These are phyloP conservation scores for Cairneyella variabilis DNA, from an alignment of 495 filamentous ascomycete species.

Conservation along the genomic window DNA sequence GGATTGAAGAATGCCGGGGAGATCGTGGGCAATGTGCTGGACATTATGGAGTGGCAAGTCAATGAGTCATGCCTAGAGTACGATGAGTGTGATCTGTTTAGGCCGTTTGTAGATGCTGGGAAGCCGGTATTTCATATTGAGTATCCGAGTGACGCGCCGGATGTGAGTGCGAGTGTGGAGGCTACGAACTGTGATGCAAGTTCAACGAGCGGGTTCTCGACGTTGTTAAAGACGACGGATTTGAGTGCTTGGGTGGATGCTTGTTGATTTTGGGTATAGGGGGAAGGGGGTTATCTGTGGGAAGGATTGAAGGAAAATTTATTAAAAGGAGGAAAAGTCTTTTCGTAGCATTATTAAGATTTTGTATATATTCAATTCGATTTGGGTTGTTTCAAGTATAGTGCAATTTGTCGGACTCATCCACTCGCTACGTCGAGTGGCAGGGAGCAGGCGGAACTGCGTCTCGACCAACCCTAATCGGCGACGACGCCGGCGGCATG, in stretches of 20 bases:
- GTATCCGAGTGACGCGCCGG: constrained; percentile 50
- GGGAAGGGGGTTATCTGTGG: no score
- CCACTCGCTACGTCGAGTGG: no score
- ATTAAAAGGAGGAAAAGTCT: no score
- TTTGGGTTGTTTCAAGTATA: no score
- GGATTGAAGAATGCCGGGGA: constrained; percentile 64
- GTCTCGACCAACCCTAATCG: no score
- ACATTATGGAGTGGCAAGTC: constrained; percentile 59
- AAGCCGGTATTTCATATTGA: constrained; percentile 76
- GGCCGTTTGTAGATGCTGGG: constrained; percentile 49
- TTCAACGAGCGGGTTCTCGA: constrained; percentile 47
- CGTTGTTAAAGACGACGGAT: constrained; percentile 59
- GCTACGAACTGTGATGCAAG: neutral
- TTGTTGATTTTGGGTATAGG: constrained; percentile 12
- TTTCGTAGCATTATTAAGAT: no score
- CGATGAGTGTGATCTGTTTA: constrained; percentile 52
- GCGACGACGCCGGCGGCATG: no score
- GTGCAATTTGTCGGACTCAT: no score
- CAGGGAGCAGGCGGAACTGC: no score
- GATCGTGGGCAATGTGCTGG: constrained; percentile 53
- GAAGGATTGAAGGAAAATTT: no score
- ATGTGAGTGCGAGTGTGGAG: constrained; percentile 20
- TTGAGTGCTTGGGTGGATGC: constrained; percentile 52
- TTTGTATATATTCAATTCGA: no score
- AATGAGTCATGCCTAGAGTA: constrained; percentile 69